phyloP scores from a whole-genome alignment of 2,329 filamentous ascomycete species.

The Gnomoniopsis sp. region DNA sequence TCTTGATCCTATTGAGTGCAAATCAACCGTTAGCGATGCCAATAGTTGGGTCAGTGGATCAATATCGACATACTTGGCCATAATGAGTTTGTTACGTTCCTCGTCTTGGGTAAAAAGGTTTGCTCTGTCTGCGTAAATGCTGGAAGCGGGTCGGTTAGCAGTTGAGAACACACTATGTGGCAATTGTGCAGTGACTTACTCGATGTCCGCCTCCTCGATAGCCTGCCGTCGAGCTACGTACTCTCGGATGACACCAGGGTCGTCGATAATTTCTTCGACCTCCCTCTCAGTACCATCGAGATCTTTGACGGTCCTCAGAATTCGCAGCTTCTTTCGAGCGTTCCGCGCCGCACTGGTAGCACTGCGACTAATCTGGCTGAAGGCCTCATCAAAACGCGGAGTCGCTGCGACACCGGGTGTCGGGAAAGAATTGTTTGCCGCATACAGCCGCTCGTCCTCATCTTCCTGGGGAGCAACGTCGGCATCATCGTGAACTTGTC shows the following conservation, averaged over 20 bases:
- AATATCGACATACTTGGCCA: slow-evolving; percentile 46
- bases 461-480: slow-evolving; percentile 57
- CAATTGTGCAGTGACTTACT: slow-evolving; percentile 51
- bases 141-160: slow-evolving; percentile 16
- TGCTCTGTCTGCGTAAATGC: not conserved
- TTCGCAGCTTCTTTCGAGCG: slow-evolving; percentile 65
- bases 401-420: slow-evolving; percentile 56
- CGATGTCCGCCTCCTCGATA: slow-evolving; percentile 68
- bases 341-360: slow-evolving; percentile 57
- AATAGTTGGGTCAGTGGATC: slow-evolving; percentile 21
- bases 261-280: slow-evolving; percentile 67
- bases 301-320: slow-evolving; percentile 59
- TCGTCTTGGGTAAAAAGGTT: slow-evolving; percentile 62
- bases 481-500: slow-evolving; percentile 62
- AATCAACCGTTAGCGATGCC: not conserved
- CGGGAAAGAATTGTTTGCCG: slow-evolving; percentile 23
- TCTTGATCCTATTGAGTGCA: slow-evolving; percentile 50
- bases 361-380: slow-evolving; percentile 73
- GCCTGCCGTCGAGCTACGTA: slow-evolving; percentile 64
- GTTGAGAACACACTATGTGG: not conserved
- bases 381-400: slow-evolving; percentile 73
- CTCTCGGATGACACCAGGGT: slow-evolving; percentile 82
- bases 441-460: slow-evolving; percentile 67
- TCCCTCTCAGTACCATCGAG: slow-evolving; percentile 52
- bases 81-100: slow-evolving; percentile 61